Evolutionary conservation across 2,329 filamentous ascomycete genomes (phyloP).

Genomic region (Graphiopsis chlorocephala): DNA sequence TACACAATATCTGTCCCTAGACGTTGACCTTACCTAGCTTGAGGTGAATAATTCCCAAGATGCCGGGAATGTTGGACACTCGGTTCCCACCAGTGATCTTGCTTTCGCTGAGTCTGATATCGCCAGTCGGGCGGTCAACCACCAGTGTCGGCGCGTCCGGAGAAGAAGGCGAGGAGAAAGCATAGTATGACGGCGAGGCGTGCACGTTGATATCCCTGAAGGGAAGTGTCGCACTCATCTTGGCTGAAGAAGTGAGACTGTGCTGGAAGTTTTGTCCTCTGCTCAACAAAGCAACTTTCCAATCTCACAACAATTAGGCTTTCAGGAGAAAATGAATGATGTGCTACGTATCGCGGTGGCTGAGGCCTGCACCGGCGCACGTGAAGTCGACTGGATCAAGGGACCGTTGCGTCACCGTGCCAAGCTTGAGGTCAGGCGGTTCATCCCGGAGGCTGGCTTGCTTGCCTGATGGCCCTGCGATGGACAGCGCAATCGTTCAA

Average conservation of each 20-base stretch:
- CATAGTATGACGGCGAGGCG: slow-evolving; percentile 86
- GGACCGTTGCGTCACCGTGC: slow-evolving; percentile 2
- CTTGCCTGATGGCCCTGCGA: background rate
- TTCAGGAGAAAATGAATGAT: slow-evolving; percentile 3
- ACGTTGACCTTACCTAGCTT: slow-evolving; percentile 67
- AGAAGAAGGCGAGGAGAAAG: slow-evolving; percentile 92
- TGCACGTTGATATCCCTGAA: slow-evolving; percentile 98
- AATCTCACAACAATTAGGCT: background rate
- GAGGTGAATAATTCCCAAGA: slow-evolving; percentile 89
- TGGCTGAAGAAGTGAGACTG: slow-evolving; percentile 2
- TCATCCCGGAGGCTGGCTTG: background rate
- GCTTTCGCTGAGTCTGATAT: slow-evolving; percentile 80
- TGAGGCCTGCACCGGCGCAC: slow-evolving; percentile 4
- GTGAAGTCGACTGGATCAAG: slow-evolving; percentile 13
- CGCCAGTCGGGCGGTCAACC: slow-evolving; percentile 87
- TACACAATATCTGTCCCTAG: slow-evolving; percentile 15
- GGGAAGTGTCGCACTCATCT: slow-evolving; percentile 59
- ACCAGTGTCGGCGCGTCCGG: slow-evolving; percentile 84
- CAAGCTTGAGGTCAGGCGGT: background rate
- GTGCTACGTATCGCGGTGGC: slow-evolving; percentile 11
- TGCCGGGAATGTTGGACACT: slow-evolving; percentile 91
- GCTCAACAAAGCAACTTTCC: background rate
- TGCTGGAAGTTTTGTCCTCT: background rate
- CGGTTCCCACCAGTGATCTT: slow-evolving; percentile 73
- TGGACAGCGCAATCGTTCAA: slow-evolving; percentile 6